Conservation (phyloP, 306 rosid genomes). For the Lathyrus tuberosus region DNA sequence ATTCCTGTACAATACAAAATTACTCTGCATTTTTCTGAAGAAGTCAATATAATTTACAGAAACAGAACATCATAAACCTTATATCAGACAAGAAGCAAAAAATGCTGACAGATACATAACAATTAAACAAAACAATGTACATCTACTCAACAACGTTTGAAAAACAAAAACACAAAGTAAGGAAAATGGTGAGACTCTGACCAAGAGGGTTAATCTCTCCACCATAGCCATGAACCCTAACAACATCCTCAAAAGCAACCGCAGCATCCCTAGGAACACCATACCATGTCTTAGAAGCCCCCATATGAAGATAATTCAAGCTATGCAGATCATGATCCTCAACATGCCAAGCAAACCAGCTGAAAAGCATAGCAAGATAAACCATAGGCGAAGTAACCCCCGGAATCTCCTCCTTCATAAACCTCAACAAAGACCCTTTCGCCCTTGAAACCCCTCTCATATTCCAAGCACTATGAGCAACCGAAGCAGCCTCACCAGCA, state of each 20-base stretch:
- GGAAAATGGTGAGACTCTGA: constrained; percentile 44
- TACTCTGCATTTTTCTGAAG: constrained; percentile 14
- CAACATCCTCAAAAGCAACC: constrained; percentile 91
- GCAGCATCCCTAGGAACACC: constrained; percentile 97
- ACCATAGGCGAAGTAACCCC: constrained; percentile 98
- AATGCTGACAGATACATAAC: constrained; percentile 10
- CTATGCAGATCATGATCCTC: constrained; percentile 99
- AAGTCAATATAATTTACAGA: constrained; percentile 5
- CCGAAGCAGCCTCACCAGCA: constrained; percentile 62
- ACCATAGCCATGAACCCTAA: constrained; percentile 91
- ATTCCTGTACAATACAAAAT: not conserved
- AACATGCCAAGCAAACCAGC: constrained; percentile 99
- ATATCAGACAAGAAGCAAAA: too few species aligned
- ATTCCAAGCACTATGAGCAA: constrained; percentile 93
- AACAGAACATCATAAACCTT: constrained; percentile 27
- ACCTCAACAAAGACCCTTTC: constrained; percentile 81
- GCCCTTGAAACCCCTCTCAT: constrained; percentile 91
- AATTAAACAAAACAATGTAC: not conserved
- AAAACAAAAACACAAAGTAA: not conserved
- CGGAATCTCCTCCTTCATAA: constrained; percentile 99
- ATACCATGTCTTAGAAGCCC: constrained; percentile 96
- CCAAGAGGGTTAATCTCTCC: constrained; percentile 98
- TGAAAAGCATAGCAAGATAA: constrained; percentile 92
- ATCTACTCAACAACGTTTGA: not conserved
- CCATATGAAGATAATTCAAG: constrained; percentile 88